phyloP scores from a whole-genome alignment of 2,329 filamentous ascomycete genomes.

The Penicillium sp. region DNA sequence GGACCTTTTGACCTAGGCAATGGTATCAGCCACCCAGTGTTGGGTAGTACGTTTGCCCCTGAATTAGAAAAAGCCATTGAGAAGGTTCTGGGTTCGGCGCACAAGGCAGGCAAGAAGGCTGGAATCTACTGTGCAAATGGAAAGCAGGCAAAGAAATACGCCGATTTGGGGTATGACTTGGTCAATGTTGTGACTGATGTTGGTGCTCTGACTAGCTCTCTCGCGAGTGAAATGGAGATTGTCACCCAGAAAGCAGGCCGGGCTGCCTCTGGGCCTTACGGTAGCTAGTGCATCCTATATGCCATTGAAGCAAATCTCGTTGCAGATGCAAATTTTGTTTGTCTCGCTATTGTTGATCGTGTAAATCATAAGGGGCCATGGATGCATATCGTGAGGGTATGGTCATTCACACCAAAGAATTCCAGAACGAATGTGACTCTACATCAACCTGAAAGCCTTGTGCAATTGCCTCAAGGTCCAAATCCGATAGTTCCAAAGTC shows the following conservation, averaged over 20 bases:
- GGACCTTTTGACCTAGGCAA: neutral
- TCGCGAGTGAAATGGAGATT: constrained; percentile 4
- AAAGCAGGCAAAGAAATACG: neutral
- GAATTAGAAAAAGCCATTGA: neutral
- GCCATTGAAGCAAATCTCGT: neutral
- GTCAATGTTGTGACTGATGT: neutral
- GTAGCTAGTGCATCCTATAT: neutral
- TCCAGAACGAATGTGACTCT: constrained; percentile 24
- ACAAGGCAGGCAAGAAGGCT: neutral
- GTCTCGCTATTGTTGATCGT: neutral
- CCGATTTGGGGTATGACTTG: neutral
- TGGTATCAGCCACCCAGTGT: neutral
- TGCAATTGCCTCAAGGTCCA: constrained; percentile 31
- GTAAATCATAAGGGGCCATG: neutral
- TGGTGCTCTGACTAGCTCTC: constrained; percentile 1
- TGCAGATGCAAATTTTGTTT: neutral
- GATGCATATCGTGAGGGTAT: neutral
- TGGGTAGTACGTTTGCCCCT: neutral
- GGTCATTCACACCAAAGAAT: constrained; percentile 15
- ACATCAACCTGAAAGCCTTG: constrained; percentile 28
- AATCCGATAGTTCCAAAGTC: constrained; percentile 23
- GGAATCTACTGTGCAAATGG: neutral
- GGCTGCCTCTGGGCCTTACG: neutral
- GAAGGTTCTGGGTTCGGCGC: neutral
- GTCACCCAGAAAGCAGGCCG: neutral